Evolutionary conservation across 2,329 filamentous ascomycete species (phyloP).

Genomic region (Clarireedia homoeocarpa): DNA sequence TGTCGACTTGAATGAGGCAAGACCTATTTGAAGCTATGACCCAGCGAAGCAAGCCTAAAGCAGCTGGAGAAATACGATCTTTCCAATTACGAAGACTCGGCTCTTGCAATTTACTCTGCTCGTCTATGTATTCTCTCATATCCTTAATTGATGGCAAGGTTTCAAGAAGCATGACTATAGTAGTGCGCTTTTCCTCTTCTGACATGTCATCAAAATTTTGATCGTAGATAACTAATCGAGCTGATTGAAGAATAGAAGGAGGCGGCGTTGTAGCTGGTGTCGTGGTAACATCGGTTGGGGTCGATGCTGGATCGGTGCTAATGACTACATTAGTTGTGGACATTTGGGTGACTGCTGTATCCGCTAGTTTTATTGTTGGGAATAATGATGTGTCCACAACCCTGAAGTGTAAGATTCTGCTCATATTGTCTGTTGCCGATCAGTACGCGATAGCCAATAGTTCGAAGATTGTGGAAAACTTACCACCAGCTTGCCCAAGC

Average conservation of each 20-base stretch:
- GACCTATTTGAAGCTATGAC: slow-evolving; percentile 85
- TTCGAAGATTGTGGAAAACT: not conserved
- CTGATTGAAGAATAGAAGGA: slow-evolving; percentile 20
- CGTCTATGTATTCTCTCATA: slow-evolving; percentile 44
- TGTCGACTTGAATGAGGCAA: slow-evolving; percentile 70
- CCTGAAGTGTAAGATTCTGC: slow-evolving; percentile 16
- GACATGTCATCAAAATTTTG: slow-evolving; percentile 50
- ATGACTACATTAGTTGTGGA: not conserved
- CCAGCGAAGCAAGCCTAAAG: slow-evolving; percentile 69
- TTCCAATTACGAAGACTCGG: slow-evolving; percentile 41
- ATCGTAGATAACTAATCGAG: slow-evolving; percentile 36
- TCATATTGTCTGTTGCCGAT: not conserved
- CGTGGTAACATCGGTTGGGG: slow-evolving; percentile 11
- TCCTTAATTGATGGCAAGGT: slow-evolving; percentile 53
- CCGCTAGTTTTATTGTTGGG: slow-evolving; percentile 22
- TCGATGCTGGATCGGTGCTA: not conserved
- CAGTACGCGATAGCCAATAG: not conserved
- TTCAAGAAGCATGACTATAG: slow-evolving; percentile 45
- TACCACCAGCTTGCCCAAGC: slow-evolving; percentile 6
- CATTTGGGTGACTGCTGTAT: slow-evolving; percentile 9
- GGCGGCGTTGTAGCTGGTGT: slow-evolving; percentile 22
- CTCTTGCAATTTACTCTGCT: slow-evolving; percentile 20
- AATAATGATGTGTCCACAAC: slow-evolving; percentile 22
- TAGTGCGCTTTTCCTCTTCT: slow-evolving; percentile 37
- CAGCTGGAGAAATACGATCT: slow-evolving; percentile 54